Base-by-base conservation (phyloP, 305 asterid species). In the Solanum hybrid region DNA sequence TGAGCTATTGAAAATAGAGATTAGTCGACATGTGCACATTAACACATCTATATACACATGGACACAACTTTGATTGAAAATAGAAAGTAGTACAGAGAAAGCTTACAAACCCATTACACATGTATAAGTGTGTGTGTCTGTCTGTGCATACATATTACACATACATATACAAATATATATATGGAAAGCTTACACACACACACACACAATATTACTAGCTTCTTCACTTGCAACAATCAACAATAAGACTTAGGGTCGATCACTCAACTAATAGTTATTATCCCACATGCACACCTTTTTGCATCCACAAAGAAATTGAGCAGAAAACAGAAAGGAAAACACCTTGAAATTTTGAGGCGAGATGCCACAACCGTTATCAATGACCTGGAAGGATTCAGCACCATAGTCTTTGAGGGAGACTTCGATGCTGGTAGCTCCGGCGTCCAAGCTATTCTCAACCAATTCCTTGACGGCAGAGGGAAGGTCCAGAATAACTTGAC, bases 371-470 rank as follows among this genome's bases (percentile, higher is more conserved):
- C 98, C 98, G 32, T 98, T 97, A 93, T 98, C 99, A 73, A 96
- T 93, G 86, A 98, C 99, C 93, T 96, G 99, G 89, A 98, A 94
- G 84, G 97, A 95, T 13, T 96, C 98, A 78, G 92, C 93, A 24
- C 99, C 99, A 87, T 96, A 95, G 29, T 96, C 98, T 51, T 94
- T 95, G 90, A 98, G 90, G 33, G 97, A 90, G 34, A 97, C 91
- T 92, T 98, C 99, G 91, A 98, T 90, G 92, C 95, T 94, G 91
- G 99, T 95, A 81, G 99, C 96, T 91, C 98, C 97, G 89, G 98
- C 98, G 79, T 98, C 99, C 86, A 98, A 94, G 97, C 99, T 98
- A 95, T 98, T 98, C 94, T 97, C 99, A 14, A 98, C 98, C 91
- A 98, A 97, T 93, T 97, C 99, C 96, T 97, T 98, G 88, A 98